phyloP scores from a whole-genome alignment of 768 basidiomycete genomes.

The Neoboletus brunneissimus region DNA sequence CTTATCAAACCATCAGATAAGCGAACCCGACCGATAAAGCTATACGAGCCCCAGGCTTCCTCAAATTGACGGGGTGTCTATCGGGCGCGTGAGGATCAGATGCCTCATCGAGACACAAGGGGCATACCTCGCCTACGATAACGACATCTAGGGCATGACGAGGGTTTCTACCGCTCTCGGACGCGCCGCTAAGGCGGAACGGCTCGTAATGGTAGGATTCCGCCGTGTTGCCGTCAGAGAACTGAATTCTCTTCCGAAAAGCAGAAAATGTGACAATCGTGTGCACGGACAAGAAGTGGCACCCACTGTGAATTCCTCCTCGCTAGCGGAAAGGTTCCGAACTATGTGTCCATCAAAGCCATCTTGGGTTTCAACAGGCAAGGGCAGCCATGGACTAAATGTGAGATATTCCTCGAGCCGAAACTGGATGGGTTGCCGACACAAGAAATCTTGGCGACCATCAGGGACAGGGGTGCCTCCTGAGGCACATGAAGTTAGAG shows the following conservation, averaged over 20 bases:
- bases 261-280: constrained; percentile 22
- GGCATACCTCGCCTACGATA: constrained; percentile 33
- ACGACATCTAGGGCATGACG: constrained; percentile 36
- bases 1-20: constrained; percentile 55
- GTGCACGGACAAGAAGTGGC: neutral
- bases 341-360: constrained; percentile 25
- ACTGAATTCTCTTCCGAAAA: constrained; percentile 22
- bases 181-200: constrained; percentile 28
- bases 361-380: constrained; percentile 22
- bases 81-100: constrained; percentile 22
- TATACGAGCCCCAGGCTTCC: constrained; percentile 65
- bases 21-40: constrained; percentile 55
- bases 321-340: constrained; percentile 21
- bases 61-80: constrained; percentile 56
- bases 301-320: constrained; percentile 27
- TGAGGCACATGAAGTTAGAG: constrained; percentile 20
- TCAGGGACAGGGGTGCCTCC: constrained; percentile 6
- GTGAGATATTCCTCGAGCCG: constrained; percentile 44
- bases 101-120: constrained; percentile 20
- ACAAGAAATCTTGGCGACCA: constrained; percentile 35
- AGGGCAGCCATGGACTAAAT: constrained; percentile 38
- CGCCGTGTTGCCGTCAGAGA: constrained; percentile 27
- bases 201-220: constrained; percentile 31
- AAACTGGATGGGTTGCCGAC: constrained; percentile 51
- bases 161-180: constrained; percentile 26